Conservation (phyloP, 192 early-diverging fungal genomes). For the Umbelopsis sp. region DNA sequence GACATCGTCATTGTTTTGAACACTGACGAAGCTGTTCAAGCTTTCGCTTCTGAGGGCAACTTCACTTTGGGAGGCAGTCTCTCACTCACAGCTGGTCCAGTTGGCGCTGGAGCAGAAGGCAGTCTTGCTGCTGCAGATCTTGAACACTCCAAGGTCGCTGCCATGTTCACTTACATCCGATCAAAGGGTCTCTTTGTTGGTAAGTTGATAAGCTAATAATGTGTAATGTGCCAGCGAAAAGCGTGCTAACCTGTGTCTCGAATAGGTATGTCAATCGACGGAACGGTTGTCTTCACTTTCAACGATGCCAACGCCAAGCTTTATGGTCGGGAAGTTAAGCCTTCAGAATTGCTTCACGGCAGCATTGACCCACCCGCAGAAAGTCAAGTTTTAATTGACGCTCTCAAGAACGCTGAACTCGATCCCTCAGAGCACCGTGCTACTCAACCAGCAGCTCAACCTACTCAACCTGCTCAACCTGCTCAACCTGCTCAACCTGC, state of each 20-base stretch:
- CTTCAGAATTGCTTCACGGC: conserved; percentile 82
- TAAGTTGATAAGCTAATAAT: conserved; percentile 36
- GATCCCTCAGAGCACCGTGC: not conserved
- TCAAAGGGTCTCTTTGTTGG: conserved; percentile 92
- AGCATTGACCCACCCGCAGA: conserved; percentile 65
- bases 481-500: too few species aligned
- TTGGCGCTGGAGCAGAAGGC: conserved; percentile 56
- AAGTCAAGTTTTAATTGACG: conserved; percentile 76
- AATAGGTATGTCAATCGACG: not conserved
- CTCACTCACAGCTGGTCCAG: conserved; percentile 51
- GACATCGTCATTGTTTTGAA: conserved; percentile 93
- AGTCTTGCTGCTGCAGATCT: conserved; percentile 41
- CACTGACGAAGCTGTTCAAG: conserved; percentile 77
- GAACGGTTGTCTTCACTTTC: not conserved
- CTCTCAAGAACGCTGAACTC: conserved; percentile 59
- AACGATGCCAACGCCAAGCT: conserved; percentile 68
- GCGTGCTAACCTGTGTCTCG: not conserved
- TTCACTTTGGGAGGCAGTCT: conserved; percentile 86
- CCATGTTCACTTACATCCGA: conserved; percentile 88
- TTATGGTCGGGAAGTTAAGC: conserved; percentile 73
- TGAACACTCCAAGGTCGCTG: conserved; percentile 55
- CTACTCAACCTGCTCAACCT: not conserved
- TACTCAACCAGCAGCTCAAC: not conserved
- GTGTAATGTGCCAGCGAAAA: too few species aligned
- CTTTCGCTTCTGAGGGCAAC: conserved; percentile 86